Base-by-base conservation (phyloP, 148 eudicot species). In the Chenopodium formosanum region DNA sequence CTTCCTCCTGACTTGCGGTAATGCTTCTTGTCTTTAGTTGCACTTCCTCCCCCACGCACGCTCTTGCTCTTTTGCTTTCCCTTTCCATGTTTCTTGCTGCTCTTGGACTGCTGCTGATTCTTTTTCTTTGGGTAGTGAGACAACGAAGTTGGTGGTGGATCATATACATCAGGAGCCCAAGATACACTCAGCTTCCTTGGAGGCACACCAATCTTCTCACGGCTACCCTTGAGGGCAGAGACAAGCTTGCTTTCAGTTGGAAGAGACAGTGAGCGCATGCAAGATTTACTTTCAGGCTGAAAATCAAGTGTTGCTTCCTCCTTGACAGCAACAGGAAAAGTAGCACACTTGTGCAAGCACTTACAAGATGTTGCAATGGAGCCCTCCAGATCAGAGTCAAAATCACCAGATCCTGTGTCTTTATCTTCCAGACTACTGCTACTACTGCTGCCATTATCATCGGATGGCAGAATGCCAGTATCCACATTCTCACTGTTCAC, bases 151-250 rank as follows among this genome's bases (percentile, higher is more conserved):
- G 98, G 94, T 67, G 83, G 83, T 4, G 98, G 98, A 79, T 95
- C 98, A 60, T 92, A 93, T 63, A 95, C 98, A 66, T 95, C 98
- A 60, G 98, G 94, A 17, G 94, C 96, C 98, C 98, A 95, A 13
- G 91, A 88, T 76, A 95, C 96, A 16, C 86, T 89, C 73, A 88
- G 84, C 82, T 85, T 89, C 87, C 76, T 88, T 4, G 78, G 82
- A 50, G 91, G 87, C 17, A 58, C 73, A 19, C 93, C 97, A 65
- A 76, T 87, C 86, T 91, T 93, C 86, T 92, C 98, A 71, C 97
- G 94, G 84, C 88, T 88, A 53, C 98, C 98, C 86, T 95, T 95
- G 89, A 95, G 37, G 65, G 98, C 98, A 80, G 98, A 88, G 72
- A 95, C 87, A 34, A 86, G 90, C 89, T 93, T 95, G 85, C 50